phyloP scores from a whole-genome alignment of 75 land plant species.

The Azolla pinnata region DNA sequence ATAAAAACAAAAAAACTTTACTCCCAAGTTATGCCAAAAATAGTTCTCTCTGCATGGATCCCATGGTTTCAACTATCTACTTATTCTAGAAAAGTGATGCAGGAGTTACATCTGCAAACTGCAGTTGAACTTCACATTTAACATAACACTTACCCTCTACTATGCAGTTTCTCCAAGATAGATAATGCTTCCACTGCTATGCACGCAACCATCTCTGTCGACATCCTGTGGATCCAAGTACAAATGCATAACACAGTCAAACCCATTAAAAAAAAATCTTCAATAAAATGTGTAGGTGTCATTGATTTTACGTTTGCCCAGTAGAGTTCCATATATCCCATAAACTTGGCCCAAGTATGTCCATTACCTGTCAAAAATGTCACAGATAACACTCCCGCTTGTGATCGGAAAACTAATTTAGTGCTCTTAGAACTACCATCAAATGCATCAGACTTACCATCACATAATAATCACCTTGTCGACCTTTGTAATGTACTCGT shows the following conservation, averaged over 20 bases:
- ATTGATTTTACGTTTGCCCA: slow-evolving; percentile 60
- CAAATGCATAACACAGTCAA: background rate
- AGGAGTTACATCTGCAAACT: background rate
- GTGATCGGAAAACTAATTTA: too few relatives aligned
- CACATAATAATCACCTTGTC: slow-evolving; percentile 86
- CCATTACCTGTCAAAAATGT: slow-evolving; percentile 69
- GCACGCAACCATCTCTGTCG: slow-evolving; percentile 89
- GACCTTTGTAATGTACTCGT: slow-evolving; percentile 84
- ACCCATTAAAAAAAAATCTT: background rate
- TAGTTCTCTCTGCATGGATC: too few relatives aligned
- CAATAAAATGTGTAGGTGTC: slow-evolving; percentile 2
- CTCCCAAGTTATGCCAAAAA: too few relatives aligned
- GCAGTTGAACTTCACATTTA: background rate
- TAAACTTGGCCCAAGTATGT: slow-evolving; percentile 85
- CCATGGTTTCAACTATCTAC: too few relatives aligned
- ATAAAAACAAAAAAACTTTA: too few relatives aligned
- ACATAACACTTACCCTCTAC: slow-evolving; percentile 47
- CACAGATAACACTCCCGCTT: too few relatives aligned
- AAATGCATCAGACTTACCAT: slow-evolving; percentile 32
- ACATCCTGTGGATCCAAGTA: slow-evolving; percentile 45
- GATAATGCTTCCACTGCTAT: slow-evolving; percentile 94
- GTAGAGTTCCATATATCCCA: slow-evolving; percentile 92
- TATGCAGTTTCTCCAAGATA: slow-evolving; percentile 83
- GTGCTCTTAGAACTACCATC: slow-evolving; percentile 10
- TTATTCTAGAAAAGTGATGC: background rate